These are phyloP conservation scores for Eugenia klotzschiana DNA, from an alignment of 441 rosid genomes.

Conservation along the genomic window DNA sequence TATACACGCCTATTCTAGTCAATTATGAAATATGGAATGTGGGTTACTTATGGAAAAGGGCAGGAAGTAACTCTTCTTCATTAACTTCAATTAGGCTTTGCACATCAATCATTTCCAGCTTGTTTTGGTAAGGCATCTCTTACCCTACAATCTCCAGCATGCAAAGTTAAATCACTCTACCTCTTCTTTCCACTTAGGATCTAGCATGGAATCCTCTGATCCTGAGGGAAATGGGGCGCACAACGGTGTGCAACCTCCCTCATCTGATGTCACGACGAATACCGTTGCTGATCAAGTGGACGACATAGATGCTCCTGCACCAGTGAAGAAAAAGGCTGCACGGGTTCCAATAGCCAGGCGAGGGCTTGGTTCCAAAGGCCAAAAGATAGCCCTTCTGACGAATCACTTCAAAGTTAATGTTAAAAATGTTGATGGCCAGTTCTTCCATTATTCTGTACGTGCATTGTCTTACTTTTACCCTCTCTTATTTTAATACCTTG, in stretches of 20 bases:
- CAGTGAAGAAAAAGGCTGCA: constrained; percentile 9
- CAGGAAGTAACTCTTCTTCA: neutral
- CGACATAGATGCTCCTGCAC: neutral
- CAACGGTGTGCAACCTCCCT: constrained; percentile 16
- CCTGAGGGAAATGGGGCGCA: neutral
- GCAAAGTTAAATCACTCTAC: neutral
- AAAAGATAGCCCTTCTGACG: constrained; percentile 21
- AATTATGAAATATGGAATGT: neutral
- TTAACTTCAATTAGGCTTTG: neutral
- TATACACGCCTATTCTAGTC: neutral
- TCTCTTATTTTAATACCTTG: neutral
- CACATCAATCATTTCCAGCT: neutral
- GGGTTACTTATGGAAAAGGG: neutral
- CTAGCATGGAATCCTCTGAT: neutral
- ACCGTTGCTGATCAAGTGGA: constrained; percentile 17
- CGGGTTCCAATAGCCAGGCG: constrained; percentile 37
- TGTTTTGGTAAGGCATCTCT: neutral
- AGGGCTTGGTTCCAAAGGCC: constrained; percentile 28
- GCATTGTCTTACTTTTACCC: neutral
- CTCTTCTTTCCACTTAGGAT: neutral
- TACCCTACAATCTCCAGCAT: neutral
- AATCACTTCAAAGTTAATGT: constrained; percentile 43
- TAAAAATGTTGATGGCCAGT: constrained; percentile 17
- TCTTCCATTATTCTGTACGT: constrained; percentile 43
- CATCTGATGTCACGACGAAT: constrained; percentile 20